Base-by-base conservation (phyloP, 116 monocot species). In the Posidonia oceanica region DNA sequence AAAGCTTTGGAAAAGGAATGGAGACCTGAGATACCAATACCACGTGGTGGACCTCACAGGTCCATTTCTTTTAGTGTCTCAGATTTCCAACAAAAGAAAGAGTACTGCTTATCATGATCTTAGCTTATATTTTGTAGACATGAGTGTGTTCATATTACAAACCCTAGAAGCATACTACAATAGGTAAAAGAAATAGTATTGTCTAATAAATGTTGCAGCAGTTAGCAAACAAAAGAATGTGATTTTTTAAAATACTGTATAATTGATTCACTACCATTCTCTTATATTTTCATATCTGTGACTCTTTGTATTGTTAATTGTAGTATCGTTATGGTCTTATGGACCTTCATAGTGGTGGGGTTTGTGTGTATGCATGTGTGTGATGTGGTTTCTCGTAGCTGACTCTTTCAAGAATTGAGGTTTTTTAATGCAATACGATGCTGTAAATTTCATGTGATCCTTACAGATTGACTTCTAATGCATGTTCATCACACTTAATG, bases 11-110 rank as follows among this genome's bases (percentile, higher is more conserved):
- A 97, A 68, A 84, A 78, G 36, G 85, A 87, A 71, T 92, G 97
- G 97, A 79, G 74, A 67, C 73, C 51, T 44, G 97, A 93, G 83
- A 79, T 86, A 80, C 89, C 93, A 66, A 97, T 97, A 71, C 89
- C 97, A 66, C 93, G 83, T 72, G 93, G 97, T 39, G 93, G 97
- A 22, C 93, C 92, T 44, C 97, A 97, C 72, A 89, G 97, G 97
- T 92, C 13, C 3, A 12, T 61, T 61, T 61, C 36, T 61, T 61
- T 21, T 36, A 23, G 36, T 22, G 36, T 61, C 29, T 29, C 14
- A 29, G 36, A 61, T 22, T 61, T 61, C 21, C 21, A 29, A 13
- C 61, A 36, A 14, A 61, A 10, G 23, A 5, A 61, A 14, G 3
- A 13, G 4, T 20, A 23, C 36, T 61, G 36, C 10, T 36, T 14